phyloP scores from a whole-genome alignment of 208 protist genomes.

The Leishmania arabica region DNA sequence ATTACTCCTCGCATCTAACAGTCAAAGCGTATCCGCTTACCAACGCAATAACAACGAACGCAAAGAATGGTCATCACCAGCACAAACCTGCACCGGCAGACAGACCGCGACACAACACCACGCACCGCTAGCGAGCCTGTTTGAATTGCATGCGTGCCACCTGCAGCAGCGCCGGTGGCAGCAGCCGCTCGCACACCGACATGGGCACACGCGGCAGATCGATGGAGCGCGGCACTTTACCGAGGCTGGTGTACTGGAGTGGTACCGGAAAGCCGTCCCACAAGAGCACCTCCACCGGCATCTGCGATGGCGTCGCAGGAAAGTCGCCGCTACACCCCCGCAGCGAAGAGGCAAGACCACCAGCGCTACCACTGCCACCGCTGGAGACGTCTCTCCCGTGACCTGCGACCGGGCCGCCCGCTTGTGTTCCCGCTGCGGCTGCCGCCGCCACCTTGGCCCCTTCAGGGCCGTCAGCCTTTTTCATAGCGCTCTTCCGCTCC shows the following conservation, averaged over 20 bases:
- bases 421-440: not conserved
- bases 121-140: constrained; percentile 8
- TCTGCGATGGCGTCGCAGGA: constrained; percentile 2
- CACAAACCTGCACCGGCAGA: not conserved
- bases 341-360: constrained; percentile 4
- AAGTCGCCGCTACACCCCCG: constrained; percentile 10
- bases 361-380: not conserved
- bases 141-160: constrained; percentile 29
- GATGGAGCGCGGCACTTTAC: constrained; percentile 22
- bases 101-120: not conserved
- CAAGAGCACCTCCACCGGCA: constrained; percentile 7
- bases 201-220: constrained; percentile 37
- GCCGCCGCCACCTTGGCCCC: not conserved
- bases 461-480: constrained; percentile 14
- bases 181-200: constrained; percentile 50
- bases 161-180: constrained; percentile 42
- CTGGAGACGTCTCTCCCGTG: not conserved
- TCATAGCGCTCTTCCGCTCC: constrained; percentile 45
- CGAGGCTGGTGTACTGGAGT: constrained; percentile 21
- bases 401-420: not conserved
- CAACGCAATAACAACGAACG: not conserved
- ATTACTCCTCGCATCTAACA: not conserved
- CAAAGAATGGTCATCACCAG: not conserved
- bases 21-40: not conserved
- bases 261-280: constrained; percentile 36